Conservation (phyloP, 768 basidiomycete species). For the Suillus decipiens region DNA sequence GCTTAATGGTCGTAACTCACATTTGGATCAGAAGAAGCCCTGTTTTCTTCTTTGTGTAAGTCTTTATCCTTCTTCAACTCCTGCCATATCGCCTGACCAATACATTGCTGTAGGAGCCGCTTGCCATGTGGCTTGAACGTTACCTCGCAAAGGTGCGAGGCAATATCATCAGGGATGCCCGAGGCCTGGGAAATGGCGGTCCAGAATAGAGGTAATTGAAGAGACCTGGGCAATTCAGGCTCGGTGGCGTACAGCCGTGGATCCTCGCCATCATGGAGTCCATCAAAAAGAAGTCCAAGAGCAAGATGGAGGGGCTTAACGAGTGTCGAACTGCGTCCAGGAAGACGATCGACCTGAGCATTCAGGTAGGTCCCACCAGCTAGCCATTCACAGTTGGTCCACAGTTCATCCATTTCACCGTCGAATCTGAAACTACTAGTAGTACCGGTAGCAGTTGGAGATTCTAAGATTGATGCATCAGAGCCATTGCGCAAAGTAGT, state of each 20-base stretch:
- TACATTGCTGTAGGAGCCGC: slow-evolving; percentile 1
- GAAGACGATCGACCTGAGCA: background rate
- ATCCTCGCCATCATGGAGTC: background rate
- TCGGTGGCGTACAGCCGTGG: background rate
- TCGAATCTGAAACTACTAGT: slow-evolving; percentile 7
- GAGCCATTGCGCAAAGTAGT: background rate
- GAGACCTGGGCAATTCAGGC: slow-evolving; percentile 4
- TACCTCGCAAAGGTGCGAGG: background rate
- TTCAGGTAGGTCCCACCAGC: background rate
- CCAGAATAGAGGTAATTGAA: slow-evolving; percentile 15
- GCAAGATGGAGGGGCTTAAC: slow-evolving; percentile 14
- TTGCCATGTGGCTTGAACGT: background rate
- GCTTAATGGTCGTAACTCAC: background rate
- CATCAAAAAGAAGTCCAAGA: slow-evolving; percentile 11
- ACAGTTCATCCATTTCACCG: slow-evolving; percentile 12
- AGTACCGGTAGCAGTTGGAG: background rate
- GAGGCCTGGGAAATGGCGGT: slow-evolving; percentile 12
- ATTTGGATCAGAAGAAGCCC: background rate
- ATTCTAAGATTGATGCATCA: background rate
- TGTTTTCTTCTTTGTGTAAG: background rate
- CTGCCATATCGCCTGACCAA: slow-evolving; percentile 12
- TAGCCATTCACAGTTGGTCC: slow-evolving; percentile 8
- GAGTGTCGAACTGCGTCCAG: background rate
- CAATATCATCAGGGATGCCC: background rate
- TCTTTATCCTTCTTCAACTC: slow-evolving; percentile 2